Evolutionary conservation across 2,329 filamentous ascomycete genomes (phyloP).

Genomic region (Pseudopyrenochaeta lycopersici): DNA sequence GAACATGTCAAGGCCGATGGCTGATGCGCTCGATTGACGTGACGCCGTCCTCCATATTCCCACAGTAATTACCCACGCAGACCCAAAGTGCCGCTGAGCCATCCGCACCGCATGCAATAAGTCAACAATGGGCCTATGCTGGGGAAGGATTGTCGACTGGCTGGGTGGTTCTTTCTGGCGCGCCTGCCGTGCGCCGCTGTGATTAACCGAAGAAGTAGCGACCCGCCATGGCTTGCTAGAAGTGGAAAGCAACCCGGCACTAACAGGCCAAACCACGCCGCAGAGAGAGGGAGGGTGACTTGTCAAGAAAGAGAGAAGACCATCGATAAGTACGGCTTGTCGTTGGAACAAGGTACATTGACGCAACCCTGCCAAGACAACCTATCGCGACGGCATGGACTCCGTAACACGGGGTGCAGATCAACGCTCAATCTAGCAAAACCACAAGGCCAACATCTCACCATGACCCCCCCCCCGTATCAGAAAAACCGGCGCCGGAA

Average conservation of each 20-base stretch:
- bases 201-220: conserved; percentile 4
- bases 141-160: background rate
- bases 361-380: background rate
- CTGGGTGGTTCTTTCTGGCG: conserved; percentile 8
- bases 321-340: background rate
- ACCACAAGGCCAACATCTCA: background rate
- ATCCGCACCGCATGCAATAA: background rate
- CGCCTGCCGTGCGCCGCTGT: conserved; percentile 6
- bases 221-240: conserved; percentile 2
- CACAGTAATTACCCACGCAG: background rate
- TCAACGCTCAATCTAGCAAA: background rate
- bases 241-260: conserved; percentile 1
- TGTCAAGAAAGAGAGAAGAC: background rate
- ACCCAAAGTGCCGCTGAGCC: background rate
- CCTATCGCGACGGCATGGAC: background rate
- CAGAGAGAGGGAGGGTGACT: background rate
- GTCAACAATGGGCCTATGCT: background rate
- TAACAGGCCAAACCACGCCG: background rate
- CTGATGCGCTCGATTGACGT: background rate
- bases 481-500: background rate
- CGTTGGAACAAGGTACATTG: background rate
- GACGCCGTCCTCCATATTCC: background rate
- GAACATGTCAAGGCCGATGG: background rate
- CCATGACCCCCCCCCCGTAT: background rate
- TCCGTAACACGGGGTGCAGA: background rate